A percentile compares a stretch with the other conserved stretches of the same genome.
Conservation (phyloP, 2,329 filamentous ascomycete genomes). For the Coleophoma eucalyptorum region DNA sequence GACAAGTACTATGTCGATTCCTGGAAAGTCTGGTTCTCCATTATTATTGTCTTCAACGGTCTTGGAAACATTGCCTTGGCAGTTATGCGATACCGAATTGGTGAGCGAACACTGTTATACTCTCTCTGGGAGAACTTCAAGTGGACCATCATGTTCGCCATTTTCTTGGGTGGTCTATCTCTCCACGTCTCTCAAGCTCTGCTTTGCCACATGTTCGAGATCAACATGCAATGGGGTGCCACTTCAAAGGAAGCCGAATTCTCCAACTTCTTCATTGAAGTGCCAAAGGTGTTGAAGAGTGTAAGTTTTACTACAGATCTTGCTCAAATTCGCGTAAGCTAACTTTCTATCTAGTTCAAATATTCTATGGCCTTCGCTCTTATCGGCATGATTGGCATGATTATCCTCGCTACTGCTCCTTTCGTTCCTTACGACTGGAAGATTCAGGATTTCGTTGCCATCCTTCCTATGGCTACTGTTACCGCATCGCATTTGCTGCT, state of each 20-base stretch:
- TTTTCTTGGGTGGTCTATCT: conserved; percentile 79
- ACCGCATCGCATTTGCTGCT: conserved; percentile 65
- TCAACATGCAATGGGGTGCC: conserved; percentile 83
- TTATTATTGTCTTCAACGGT: conserved; percentile 74
- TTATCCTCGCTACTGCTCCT: conserved; percentile 57
- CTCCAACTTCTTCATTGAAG: conserved; percentile 81
- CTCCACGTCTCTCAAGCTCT: conserved; percentile 80
- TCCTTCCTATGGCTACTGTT: conserved; percentile 73
- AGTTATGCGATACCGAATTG: conserved; percentile 68
- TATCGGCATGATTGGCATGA: conserved; percentile 55
- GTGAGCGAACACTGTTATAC: conserved; percentile 56
- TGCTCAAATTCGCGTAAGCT: conserved; percentile 15
- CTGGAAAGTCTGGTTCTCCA: conserved; percentile 77
- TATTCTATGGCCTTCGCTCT: conserved; percentile 63
- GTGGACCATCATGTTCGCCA: conserved; percentile 70
- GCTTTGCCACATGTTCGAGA: conserved; percentile 77
- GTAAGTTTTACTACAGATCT: conserved; percentile 50
- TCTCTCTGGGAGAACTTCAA: conserved; percentile 63
- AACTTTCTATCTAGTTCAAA: conserved; percentile 52
- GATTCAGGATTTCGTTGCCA: conserved; percentile 70
- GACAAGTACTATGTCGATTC: conserved; percentile 79
- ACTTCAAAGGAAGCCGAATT: conserved; percentile 80
- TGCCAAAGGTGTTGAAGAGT: conserved; percentile 72
- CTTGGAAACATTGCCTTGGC: conserved; percentile 71
- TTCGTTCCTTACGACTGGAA: conserved; percentile 65